Percentiles rank a stretch among this genome's conserved stretches.
phyloP scores from a whole-genome alignment of 257 asterid genomes.

The Cordia subcordata region DNA sequence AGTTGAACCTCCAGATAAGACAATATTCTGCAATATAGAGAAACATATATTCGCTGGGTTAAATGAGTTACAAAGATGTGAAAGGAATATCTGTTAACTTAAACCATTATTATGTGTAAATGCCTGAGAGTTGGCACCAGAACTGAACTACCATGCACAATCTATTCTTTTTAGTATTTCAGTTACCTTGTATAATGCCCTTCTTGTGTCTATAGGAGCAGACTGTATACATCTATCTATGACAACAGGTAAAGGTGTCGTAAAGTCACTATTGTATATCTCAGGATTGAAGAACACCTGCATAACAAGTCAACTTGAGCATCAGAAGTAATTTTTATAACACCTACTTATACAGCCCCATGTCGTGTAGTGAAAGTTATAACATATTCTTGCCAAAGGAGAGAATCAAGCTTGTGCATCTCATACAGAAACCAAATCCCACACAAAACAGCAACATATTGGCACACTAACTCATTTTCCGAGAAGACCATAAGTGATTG shows the following conservation, averaged over 20 bases:
- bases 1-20: constrained; percentile 93
- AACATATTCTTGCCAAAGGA: too few relatives aligned
- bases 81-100: not conserved
- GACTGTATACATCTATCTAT: constrained; percentile 94
- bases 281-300: constrained; percentile 97
- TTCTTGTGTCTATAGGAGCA: constrained; percentile 98
- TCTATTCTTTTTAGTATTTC: not conserved
- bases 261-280: constrained; percentile 57
- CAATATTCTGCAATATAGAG: constrained; percentile 61
- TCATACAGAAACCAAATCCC: too few relatives aligned
- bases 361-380: not conserved
- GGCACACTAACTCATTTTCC: too few relatives aligned
- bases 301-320: constrained; percentile 18
- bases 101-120: not conserved
- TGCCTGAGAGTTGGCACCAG: not conserved
- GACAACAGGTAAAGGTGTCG: constrained; percentile 83
- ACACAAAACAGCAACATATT: too few relatives aligned
- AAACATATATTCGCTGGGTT: constrained; percentile 5
- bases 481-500: too few relatives aligned
- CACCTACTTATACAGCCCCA: not conserved
- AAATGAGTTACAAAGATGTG: not conserved
- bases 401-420: too few relatives aligned
- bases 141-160: not conserved
- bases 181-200: constrained; percentile 87
- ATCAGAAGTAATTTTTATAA: constrained; percentile 9